Evolutionary conservation across 208 protist genomes (phyloP), one percentile per base, ranked within the genome.

Genomic region (Kentomonas sorsogonicus): DNA sequence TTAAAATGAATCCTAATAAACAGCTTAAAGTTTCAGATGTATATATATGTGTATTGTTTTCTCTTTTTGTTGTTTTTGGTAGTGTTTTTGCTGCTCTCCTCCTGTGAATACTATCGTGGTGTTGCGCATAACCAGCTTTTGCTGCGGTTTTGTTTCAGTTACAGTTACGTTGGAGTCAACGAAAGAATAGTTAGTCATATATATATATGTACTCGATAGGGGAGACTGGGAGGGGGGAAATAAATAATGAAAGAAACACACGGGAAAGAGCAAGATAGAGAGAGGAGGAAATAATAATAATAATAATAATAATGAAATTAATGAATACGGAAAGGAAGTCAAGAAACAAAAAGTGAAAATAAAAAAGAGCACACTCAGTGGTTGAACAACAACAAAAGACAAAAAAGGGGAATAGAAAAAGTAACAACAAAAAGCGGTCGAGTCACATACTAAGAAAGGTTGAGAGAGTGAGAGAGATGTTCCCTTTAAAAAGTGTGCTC

Each of bases 271-370:
- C 33, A 41, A 41, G 34, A 36, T 26, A 36, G 39, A 44, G 6
- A 31, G 20, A 54, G 26, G 25, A 50, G 53, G 33, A 55, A 48
- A 61, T 53, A 34, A 62, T 41, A 23, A 50, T 59, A 33, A 64
- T 62, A 59, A 50, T 3, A 2, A 11, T 27, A 16, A 60, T 62
- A 48, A 16, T 2, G 16, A 55, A 25, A 15, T 1, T 39, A 26
- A 30, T 38, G 22, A 13, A 31, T 51, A 23, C 15, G 23, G n/a
- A 41, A 60, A 55, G 11, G 27, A 55, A 60, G 15, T 9, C 26
- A 60, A 55, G 29, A 51, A 34, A 69, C 38, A 62, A 46, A 51
- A 54, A 61, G 25, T 44, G 47, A 72, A 38, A 59, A 57, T 64
- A 62, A 53, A 68, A 56, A 72, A 55, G 45, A 58, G 44, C 53